phyloP scores from a whole-genome alignment of 495 filamentous ascomycete genomes.

The Aspergillus nidulans region DNA sequence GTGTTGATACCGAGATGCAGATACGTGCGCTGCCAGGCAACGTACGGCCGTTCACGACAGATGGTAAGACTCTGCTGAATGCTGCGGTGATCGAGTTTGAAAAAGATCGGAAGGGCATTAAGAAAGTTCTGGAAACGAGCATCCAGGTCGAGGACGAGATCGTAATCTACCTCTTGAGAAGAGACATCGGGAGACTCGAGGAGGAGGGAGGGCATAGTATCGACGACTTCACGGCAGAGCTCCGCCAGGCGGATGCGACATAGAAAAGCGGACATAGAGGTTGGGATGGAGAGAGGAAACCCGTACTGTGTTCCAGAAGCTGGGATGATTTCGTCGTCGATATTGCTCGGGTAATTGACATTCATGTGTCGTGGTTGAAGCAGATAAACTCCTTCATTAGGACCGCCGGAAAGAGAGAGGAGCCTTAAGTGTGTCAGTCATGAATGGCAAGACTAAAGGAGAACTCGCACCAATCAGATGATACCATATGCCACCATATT shows the following conservation, averaged over 20 bases:
- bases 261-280: slow-evolving; percentile 23
- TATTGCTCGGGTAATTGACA: slow-evolving; percentile 25
- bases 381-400: slow-evolving; percentile 25
- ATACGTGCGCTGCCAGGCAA: slow-evolving; percentile 21
- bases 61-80: slow-evolving; percentile 19
- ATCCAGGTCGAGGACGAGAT: slow-evolving; percentile 22
- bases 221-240: slow-evolving; percentile 28
- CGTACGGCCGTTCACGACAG: slow-evolving; percentile 22
- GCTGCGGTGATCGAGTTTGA: slow-evolving; percentile 18
- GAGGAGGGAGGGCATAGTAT: slow-evolving; percentile 21
- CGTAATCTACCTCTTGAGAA: slow-evolving; percentile 19
- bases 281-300: slow-evolving; percentile 17
- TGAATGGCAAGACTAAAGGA: neutral
- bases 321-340: slow-evolving; percentile 25
- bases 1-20: slow-evolving; percentile 23
- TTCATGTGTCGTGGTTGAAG: slow-evolving; percentile 32
- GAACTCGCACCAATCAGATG: slow-evolving; percentile 26
- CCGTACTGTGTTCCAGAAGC: slow-evolving; percentile 3
- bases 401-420: slow-evolving; percentile 21
- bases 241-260: slow-evolving; percentile 20
- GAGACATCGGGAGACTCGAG: slow-evolving; percentile 4
- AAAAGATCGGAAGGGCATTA: slow-evolving; percentile 19
- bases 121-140: slow-evolving; percentile 16
- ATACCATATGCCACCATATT: slow-evolving; percentile 30
- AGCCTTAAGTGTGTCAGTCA: slow-evolving; percentile 17